phyloP scores from a whole-genome alignment of 1,139 yeast species.

The Geotrichum candidum region DNA sequence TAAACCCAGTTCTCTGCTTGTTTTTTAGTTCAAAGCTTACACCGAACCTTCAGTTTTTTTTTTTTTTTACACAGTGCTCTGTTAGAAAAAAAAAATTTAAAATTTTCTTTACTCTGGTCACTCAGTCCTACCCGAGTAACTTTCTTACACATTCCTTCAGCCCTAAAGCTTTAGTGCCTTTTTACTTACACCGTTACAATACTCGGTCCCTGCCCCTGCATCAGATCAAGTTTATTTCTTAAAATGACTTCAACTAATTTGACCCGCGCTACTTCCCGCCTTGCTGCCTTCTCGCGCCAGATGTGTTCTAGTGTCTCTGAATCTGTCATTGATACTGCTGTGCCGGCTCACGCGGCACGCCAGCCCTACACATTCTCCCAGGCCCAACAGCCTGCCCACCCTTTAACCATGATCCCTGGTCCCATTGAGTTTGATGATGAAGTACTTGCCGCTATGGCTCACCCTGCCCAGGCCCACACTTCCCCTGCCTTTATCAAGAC shows the following conservation, averaged over 20 bases:
- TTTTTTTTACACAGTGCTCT: too few relatives aligned
- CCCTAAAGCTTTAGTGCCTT: not conserved
- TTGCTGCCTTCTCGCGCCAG: constrained; percentile 7
- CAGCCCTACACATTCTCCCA: constrained; percentile 9
- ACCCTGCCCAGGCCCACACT: constrained; percentile 85
- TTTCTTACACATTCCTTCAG: not conserved
- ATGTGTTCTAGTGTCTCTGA: constrained; percentile 5
- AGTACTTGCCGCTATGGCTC: constrained; percentile 76
- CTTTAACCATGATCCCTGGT: constrained; percentile 79
- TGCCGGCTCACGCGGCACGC: not conserved
- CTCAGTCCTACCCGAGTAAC: not conserved
- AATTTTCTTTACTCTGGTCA: too few relatives aligned
- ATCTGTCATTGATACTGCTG: not conserved
- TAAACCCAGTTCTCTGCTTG: not conserved
- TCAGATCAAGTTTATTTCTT: not conserved
- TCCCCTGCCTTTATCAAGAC: constrained; percentile 78
- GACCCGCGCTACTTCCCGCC: not conserved
- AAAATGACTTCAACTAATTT: not conserved
- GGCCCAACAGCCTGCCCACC: constrained; percentile 33
- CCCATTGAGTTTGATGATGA: constrained; percentile 84
- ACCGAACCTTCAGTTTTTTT: not conserved
- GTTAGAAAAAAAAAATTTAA: too few relatives aligned
- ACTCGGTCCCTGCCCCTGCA: not conserved
- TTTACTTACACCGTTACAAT: not conserved
- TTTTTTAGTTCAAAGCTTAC: not conserved